Evolutionary conservation across 345 rosid genomes (phyloP).

Genomic region (Pistacia integerrima): DNA sequence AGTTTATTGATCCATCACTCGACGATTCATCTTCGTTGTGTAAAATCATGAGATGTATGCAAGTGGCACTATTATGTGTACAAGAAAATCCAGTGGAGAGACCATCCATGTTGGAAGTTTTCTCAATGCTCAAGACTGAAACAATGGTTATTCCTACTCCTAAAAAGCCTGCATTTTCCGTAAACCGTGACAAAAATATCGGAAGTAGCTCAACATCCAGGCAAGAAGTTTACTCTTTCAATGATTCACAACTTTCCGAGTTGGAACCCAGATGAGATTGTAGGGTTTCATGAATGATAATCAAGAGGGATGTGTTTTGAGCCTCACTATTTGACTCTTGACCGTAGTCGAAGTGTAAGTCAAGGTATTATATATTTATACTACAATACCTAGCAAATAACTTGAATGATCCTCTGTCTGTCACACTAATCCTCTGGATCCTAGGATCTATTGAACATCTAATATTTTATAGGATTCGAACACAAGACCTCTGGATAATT

Average conservation of each 20-base stretch:
- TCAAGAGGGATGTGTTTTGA: too few relatives aligned
- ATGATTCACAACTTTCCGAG: conserved; percentile 30
- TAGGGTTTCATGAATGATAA: neutral
- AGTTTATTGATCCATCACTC: conserved; percentile 30
- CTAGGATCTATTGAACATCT: too few relatives aligned
- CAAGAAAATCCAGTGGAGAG: conserved; percentile 32
- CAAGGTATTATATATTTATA: too few relatives aligned
- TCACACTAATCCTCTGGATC: too few relatives aligned
- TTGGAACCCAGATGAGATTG: conserved; percentile 29
- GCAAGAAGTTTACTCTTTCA: conserved; percentile 26
- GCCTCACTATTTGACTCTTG: too few relatives aligned
- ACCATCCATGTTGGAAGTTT: conserved; percentile 38
- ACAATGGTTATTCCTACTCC: conserved; percentile 16
- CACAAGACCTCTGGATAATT: too few relatives aligned
- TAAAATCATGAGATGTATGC: conserved; percentile 32
- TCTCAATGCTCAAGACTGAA: conserved; percentile 25
- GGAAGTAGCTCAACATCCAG: neutral
- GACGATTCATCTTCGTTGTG: conserved; percentile 28
- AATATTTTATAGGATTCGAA: too few relatives aligned
- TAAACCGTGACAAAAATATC: neutral
- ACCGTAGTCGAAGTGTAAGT: too few relatives aligned
- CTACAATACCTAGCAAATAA: too few relatives aligned
- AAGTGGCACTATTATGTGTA: conserved; percentile 38
- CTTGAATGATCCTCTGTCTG: too few relatives aligned
- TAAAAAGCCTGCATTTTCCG: conserved; percentile 36